Percentiles rank a stretch among this genome's conserved stretches.
Conservation (phyloP, 306 rosid species). For the Castanea sativa region DNA sequence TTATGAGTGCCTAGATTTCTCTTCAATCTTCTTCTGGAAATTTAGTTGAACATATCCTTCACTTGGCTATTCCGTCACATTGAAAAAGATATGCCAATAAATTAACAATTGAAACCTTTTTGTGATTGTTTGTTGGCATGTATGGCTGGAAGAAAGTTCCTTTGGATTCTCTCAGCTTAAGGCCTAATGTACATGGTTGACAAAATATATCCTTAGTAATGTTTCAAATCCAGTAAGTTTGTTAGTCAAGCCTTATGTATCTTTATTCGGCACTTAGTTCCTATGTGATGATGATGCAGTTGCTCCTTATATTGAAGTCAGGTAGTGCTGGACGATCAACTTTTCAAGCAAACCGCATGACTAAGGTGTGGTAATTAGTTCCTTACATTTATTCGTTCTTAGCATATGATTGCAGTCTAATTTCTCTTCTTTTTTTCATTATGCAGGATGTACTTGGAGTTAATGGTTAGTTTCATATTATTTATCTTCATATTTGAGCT, state of each 20-base stretch:
- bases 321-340: conserved; percentile 14
- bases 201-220: not conserved
- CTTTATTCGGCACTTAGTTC: not conserved
- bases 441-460: conserved; percentile 52
- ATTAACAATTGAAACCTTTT: not conserved
- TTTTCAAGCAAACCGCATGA: conserved; percentile 5
- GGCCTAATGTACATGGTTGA: not conserved
- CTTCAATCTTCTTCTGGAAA: not conserved
- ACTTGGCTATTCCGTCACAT: not conserved
- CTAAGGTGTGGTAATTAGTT: conserved; percentile 37
- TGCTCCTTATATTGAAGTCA: conserved; percentile 20
- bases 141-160: not conserved
- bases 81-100: not conserved
- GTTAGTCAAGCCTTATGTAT: not conserved
- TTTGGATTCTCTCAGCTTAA: not conserved
- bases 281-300: conserved; percentile 27
- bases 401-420: conserved; percentile 4
- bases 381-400: not conserved
- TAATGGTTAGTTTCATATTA: conserved; percentile 39
- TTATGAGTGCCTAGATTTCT: not conserved
- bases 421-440: conserved; percentile 6
- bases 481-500: not conserved
- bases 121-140: not conserved
- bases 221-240: not conserved
- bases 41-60: not conserved